Percentiles rank a stretch among this genome's conserved stretches.
These are phyloP conservation scores for Cucumis cinereus DNA, from an alignment of 306 rosid species.

Conservation along the genomic window DNA sequence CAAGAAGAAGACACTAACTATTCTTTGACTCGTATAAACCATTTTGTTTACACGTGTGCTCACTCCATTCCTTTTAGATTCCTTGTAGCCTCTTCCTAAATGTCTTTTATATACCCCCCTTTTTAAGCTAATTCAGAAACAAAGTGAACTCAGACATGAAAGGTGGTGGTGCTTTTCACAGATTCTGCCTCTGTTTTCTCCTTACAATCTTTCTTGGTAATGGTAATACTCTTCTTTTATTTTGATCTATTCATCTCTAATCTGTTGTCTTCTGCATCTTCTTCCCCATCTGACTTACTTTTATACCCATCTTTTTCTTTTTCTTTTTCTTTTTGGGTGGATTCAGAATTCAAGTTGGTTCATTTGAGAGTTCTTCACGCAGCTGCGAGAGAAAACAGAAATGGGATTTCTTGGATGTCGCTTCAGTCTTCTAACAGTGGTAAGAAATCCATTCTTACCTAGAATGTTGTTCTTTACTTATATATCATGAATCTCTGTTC, in stretches of 20 bases:
- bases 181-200: background rate
- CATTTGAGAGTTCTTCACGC: background rate
- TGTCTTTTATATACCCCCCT: background rate
- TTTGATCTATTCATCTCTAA: background rate
- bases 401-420: slow-evolving; percentile 17
- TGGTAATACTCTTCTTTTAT: background rate
- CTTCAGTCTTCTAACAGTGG: slow-evolving; percentile 22
- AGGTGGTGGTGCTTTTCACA: background rate
- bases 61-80: background rate
- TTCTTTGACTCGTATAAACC: background rate
- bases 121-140: background rate
- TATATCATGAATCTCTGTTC: background rate
- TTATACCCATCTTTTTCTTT: background rate
- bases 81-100: background rate
- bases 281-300: background rate
- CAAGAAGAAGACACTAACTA: background rate
- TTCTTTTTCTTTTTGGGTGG: background rate
- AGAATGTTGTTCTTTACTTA: background rate
- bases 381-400: slow-evolving; percentile 15
- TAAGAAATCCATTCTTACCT: background rate
- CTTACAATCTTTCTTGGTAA: slow-evolving; percentile 1
- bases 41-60: background rate
- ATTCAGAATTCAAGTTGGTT: background rate
- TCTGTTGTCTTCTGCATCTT: background rate
- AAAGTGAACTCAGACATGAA: background rate